Conservation (phyloP, 225 moss, liverwort and hornwort genomes). For the Thuidium tamariscinum region DNA sequence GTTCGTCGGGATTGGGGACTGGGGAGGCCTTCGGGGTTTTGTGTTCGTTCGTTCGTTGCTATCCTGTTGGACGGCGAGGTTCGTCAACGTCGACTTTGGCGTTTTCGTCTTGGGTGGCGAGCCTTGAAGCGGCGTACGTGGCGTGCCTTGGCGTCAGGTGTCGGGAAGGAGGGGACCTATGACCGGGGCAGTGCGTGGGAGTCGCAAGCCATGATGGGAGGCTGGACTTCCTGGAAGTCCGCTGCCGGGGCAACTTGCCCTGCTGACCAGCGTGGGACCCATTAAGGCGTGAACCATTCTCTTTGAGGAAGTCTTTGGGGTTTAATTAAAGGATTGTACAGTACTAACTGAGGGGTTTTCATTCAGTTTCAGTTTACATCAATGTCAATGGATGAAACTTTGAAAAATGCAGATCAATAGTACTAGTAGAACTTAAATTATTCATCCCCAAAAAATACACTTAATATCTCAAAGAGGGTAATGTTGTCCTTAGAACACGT, state of each 20-base stretch:
- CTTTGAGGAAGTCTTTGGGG: background rate
- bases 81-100: background rate
- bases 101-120: background rate
- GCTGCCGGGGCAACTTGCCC: background rate
- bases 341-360: background rate
- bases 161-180: background rate
- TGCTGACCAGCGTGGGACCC: background rate
- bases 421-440: background rate
- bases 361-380: background rate
- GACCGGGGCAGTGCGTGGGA: background rate
- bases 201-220: background rate
- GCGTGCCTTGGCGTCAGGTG: background rate
- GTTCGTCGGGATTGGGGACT: background rate
- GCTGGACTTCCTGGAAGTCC: background rate
- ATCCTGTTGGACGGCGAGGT: background rate
- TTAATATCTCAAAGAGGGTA: accelerated
- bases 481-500: background rate
- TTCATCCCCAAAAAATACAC: background rate
- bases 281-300: background rate
- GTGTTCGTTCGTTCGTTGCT: background rate
- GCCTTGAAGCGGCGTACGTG: conserved; percentile 5
- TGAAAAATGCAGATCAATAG: no score
- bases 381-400: background rate
- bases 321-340: background rate
- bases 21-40: background rate